Conservation (phyloP, 2,329 filamentous ascomycete genomes). For the Penicillium sp. region DNA sequence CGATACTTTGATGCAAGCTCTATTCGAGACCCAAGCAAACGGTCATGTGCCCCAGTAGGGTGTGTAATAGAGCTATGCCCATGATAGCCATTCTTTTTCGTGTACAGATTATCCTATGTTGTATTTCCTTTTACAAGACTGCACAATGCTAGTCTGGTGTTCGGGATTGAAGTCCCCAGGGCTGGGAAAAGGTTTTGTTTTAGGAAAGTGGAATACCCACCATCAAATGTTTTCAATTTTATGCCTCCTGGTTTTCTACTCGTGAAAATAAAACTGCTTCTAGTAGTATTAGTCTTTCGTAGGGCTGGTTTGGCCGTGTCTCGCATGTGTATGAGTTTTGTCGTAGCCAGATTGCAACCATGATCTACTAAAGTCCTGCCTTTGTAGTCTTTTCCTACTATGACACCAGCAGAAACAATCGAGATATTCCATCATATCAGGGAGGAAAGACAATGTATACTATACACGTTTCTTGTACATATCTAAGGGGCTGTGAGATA, state of each 20-base stretch:
- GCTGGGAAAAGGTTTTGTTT: constrained; percentile 12
- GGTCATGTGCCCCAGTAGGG: constrained; percentile 27
- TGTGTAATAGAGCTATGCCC: constrained; percentile 12
- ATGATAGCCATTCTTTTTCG: constrained; percentile 10
- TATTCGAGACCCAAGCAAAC: constrained; percentile 40
- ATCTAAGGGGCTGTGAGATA: not conserved
- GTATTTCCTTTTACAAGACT: constrained; percentile 13
- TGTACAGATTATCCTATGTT: constrained; percentile 21
- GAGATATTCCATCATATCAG: too few relatives aligned
- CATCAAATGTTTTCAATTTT: constrained; percentile 8
- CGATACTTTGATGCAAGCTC: constrained; percentile 42
- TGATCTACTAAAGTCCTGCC: not conserved
- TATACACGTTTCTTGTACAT: not conserved
- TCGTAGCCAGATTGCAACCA: not conserved
- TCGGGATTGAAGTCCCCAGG: constrained; percentile 7
- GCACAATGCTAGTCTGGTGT: constrained; percentile 14
- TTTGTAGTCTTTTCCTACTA: not conserved
- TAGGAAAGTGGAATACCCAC: constrained; percentile 21
- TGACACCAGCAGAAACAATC: not conserved
- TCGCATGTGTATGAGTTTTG: not conserved
- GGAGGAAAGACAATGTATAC: not conserved
- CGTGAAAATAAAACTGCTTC: constrained; percentile 7
- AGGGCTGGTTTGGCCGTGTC: not conserved
- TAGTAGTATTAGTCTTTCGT: not conserved
- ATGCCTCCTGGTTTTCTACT: constrained; percentile 1